A percentile compares a stretch with the other conserved stretches of the same genome.
Evolutionary conservation across 768 basidiomycete species (phyloP).

Genomic region (Leccinum pellstonianum): DNA sequence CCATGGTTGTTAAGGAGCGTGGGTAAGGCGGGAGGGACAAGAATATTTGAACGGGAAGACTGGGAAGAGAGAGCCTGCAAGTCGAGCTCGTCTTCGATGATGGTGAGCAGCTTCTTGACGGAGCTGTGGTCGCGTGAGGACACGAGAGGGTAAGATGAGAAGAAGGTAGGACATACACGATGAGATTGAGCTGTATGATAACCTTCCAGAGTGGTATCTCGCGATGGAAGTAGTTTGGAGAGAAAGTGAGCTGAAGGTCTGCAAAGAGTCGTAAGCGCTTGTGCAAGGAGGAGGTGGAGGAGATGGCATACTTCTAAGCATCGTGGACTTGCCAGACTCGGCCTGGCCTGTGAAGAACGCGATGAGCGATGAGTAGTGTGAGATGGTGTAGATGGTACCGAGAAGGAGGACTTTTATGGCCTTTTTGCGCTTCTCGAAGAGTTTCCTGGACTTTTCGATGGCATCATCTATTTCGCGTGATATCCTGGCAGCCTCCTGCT

Average conservation of each 20-base stretch:
- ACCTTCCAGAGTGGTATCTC: constrained; percentile 61
- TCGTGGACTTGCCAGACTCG: constrained; percentile 33
- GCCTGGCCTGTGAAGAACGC: constrained; percentile 23
- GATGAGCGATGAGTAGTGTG: background rate
- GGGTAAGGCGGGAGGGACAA: constrained; percentile 24
- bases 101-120: constrained; percentile 55
- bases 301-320: constrained; percentile 25
- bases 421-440: constrained; percentile 24
- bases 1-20: background rate
- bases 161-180: constrained; percentile 40
- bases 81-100: constrained; percentile 48
- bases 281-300: background rate
- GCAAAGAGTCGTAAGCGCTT: background rate
- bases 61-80: constrained; percentile 5
- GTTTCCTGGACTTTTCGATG: constrained; percentile 26
- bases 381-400: constrained; percentile 6
- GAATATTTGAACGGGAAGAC: constrained; percentile 7
- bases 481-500: constrained; percentile 25
- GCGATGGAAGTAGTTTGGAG: constrained; percentile 56
- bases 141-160: background rate
- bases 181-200: constrained; percentile 69
- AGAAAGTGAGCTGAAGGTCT: constrained; percentile 72
- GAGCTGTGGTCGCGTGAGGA: constrained; percentile 38
- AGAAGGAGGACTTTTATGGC: constrained; percentile 32
- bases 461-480: constrained; percentile 31